Conservation (phyloP, 2,329 filamentous ascomycete species). For the Chrysosporium keratinophilum region DNA sequence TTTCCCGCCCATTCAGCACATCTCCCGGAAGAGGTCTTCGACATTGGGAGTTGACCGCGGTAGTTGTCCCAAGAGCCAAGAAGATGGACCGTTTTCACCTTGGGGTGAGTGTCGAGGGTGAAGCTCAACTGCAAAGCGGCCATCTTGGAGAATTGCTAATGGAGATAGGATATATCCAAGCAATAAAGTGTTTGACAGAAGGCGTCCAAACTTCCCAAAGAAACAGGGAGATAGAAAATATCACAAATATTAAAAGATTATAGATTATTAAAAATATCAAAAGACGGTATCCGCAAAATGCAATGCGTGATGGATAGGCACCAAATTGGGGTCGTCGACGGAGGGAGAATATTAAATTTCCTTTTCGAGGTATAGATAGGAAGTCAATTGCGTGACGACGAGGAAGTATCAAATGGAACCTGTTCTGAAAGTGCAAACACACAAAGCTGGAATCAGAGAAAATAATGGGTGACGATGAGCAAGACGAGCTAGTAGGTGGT, state of each 20-base stretch:
- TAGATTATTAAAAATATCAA: constrained; percentile 3
- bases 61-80: constrained; percentile 99
- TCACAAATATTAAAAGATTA: not conserved
- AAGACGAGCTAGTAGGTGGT: constrained; percentile 17
- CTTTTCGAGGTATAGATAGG: not conserved
- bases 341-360: constrained; percentile 2
- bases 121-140: constrained; percentile 96
- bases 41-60: constrained; percentile 82
- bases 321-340: not conserved
- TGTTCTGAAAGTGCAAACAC: not conserved
- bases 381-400: not conserved
- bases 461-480: not conserved
- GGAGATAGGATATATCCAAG: not conserved
- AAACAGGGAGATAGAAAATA: not conserved
- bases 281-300: not conserved
- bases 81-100: constrained; percentile 94
- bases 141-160: constrained; percentile 29
- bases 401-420: not conserved
- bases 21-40: constrained; percentile 77
- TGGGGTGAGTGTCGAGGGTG: constrained; percentile 86
- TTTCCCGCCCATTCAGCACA: constrained; percentile 89
- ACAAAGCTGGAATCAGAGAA: not conserved
- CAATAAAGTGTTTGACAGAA: not conserved
- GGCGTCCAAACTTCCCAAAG: not conserved
- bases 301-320: not conserved